Conservation (phyloP, 768 basidiomycete species). For the Saitozyma sp. region DNA sequence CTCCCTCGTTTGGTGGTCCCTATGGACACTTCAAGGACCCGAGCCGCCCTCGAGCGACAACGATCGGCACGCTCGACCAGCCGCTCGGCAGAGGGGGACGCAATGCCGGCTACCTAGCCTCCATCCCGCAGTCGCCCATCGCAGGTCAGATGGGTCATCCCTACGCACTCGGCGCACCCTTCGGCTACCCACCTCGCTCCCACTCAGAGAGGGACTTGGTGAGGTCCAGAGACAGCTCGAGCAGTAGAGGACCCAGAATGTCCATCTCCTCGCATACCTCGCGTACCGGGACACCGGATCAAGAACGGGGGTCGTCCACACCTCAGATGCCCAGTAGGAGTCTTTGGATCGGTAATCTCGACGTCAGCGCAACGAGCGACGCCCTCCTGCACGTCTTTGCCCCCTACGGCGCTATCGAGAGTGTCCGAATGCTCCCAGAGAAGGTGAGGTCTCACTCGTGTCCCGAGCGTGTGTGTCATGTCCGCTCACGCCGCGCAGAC, state of each 20-base stretch:
- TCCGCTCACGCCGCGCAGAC: slow-evolving; percentile 60
- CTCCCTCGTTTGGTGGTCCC: slow-evolving; percentile 7
- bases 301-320: slow-evolving; percentile 31
- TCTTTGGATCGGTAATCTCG: slow-evolving; percentile 97
- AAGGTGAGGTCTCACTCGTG: slow-evolving; percentile 63
- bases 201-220: slow-evolving; percentile 15
- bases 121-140: slow-evolving; percentile 42
- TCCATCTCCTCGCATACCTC: slow-evolving; percentile 40
- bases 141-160: slow-evolving; percentile 22
- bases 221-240: slow-evolving; percentile 26
- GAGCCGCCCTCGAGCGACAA: slow-evolving; percentile 50
- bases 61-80: slow-evolving; percentile 48
- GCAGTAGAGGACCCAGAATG: slow-evolving; percentile 30
- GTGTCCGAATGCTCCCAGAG: slow-evolving; percentile 88
- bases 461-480: slow-evolving; percentile 1
- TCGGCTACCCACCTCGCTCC: slow-evolving; percentile 25
- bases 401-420: slow-evolving; percentile 95
- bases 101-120: slow-evolving; percentile 21
- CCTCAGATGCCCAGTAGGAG: slow-evolving; percentile 88
- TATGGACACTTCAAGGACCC: slow-evolving; percentile 22
- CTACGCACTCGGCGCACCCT: slow-evolving; percentile 2
- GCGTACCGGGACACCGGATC: slow-evolving; percentile 45
- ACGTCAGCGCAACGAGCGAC: slow-evolving; percentile 88
- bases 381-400: slow-evolving; percentile 94
- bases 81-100: slow-evolving; percentile 17